phyloP scores from a whole-genome alignment of 2,329 filamentous ascomycete genomes.

The Nothopassalora personata region DNA sequence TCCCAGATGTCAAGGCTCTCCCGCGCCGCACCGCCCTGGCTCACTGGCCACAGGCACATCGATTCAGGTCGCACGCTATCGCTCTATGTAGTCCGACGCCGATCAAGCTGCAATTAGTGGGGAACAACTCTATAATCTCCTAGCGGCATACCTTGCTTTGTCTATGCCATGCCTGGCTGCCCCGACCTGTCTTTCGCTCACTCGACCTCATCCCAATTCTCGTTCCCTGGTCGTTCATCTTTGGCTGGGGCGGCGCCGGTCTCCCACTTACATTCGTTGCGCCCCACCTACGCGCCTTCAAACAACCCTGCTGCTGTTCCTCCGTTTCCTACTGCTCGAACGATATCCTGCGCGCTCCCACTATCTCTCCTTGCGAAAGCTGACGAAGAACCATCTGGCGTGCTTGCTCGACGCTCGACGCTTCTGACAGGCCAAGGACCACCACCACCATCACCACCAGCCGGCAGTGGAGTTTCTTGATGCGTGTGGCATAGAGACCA shows the following conservation, averaged over 20 bases:
- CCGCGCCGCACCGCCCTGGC: neutral
- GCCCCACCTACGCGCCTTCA: conserved; percentile 13
- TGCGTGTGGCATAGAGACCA: conserved; percentile 16
- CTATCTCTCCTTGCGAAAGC: neutral
- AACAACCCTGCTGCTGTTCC: conserved; percentile 5
- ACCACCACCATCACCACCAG: neutral
- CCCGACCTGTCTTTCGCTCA: neutral
- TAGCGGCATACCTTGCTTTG: conserved; percentile 12
- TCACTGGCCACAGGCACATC: neutral
- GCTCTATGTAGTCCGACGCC: conserved; percentile 12
- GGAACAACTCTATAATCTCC: conserved; percentile 3
- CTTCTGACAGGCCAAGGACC: neutral
- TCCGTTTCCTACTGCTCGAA: neutral
- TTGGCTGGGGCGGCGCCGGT: conserved; percentile 8
- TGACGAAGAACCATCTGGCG: conserved; percentile 5
- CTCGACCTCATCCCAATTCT: conserved; percentile 10
- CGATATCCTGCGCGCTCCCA: neutral
- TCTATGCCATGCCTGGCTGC: conserved; percentile 1
- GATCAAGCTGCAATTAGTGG: conserved; percentile 16
- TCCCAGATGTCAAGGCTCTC: neutral
- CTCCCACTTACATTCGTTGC: conserved; percentile 18
- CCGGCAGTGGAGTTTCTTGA: conserved; percentile 6
- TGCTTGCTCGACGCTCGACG: neutral
- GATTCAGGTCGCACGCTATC: conserved; percentile 9
- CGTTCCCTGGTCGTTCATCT: conserved; percentile 8